phyloP scores from a whole-genome alignment of 345 rosid species.

The Gossypium thurberi region DNA sequence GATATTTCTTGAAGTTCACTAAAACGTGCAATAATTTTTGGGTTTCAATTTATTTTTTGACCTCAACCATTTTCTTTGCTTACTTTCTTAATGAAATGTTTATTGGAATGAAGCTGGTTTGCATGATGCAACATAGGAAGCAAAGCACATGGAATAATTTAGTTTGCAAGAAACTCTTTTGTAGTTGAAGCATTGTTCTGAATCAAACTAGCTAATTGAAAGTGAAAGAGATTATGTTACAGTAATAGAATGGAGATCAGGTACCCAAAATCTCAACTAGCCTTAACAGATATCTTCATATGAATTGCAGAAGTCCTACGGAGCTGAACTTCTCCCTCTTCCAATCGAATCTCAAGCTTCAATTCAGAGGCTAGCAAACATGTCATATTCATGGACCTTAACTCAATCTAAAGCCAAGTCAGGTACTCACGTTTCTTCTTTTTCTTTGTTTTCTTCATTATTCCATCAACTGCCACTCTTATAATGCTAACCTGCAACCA shows the following conservation, averaged over 20 bases:
- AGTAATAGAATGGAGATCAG: neutral
- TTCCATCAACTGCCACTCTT: constrained; percentile 60
- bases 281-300: constrained; percentile 12
- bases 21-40: too few species aligned
- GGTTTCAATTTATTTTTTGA: too few species aligned
- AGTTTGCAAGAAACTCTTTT: neutral
- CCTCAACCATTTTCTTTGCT: neutral
- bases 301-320: constrained; percentile 67
- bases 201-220: neutral
- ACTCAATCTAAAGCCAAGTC: constrained; percentile 73
- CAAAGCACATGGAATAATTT: neutral
- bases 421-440: constrained; percentile 57
- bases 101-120: neutral
- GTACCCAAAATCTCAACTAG: constrained; percentile 19
- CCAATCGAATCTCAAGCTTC: constrained; percentile 53
- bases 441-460: constrained; percentile 57
- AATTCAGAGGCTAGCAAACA: constrained; percentile 65
- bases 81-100: neutral
- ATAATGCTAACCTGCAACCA: constrained; percentile 56
- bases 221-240: neutral
- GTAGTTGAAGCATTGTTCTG: neutral
- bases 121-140: neutral
- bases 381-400: constrained; percentile 68
- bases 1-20: too few species aligned
- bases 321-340: constrained; percentile 48